Evolutionary conservation across 306 rosid species (phyloP).

Genomic region (Prunus mongolica): DNA sequence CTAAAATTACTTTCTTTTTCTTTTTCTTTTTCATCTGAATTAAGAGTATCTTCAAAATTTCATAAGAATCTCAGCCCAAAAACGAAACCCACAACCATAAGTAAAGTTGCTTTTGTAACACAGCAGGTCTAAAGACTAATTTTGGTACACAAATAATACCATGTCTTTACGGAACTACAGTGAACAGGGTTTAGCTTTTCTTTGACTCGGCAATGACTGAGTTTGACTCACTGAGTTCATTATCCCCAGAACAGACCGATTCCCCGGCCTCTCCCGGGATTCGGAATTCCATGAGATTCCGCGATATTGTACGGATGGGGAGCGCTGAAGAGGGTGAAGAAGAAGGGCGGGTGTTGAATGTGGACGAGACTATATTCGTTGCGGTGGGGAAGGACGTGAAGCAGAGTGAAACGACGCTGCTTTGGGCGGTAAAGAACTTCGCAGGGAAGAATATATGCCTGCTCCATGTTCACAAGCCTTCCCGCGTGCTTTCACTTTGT

Average conservation of each 20-base stretch:
- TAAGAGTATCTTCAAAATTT: neutral
- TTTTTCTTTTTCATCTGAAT: neutral
- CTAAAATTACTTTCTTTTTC: neutral
- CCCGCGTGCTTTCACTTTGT: slow-evolving; percentile 31
- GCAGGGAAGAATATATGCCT: slow-evolving; percentile 54
- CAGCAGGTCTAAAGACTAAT: neutral
- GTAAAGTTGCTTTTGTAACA: neutral
- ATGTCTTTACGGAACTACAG: neutral
- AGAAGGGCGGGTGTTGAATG: slow-evolving; percentile 35
- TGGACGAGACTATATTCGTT: slow-evolving; percentile 59
- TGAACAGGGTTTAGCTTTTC: neutral
- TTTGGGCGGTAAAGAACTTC: slow-evolving; percentile 59
- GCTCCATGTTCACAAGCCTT: slow-evolving; percentile 58
- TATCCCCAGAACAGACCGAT: neutral
- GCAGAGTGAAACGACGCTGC: slow-evolving; percentile 41
- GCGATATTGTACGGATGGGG: slow-evolving; percentile 46
- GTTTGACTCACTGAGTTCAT: neutral
- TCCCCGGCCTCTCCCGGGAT: neutral
- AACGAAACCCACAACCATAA: neutral
- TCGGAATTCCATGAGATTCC: neutral
- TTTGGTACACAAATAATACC: neutral
- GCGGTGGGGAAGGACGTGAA: slow-evolving; percentile 62
- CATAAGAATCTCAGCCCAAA: neutral
- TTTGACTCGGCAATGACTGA: neutral
- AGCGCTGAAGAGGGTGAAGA: slow-evolving; percentile 31